Evolutionary conservation across 345 rosid species (phyloP).

Genomic region (Salix brachista): DNA sequence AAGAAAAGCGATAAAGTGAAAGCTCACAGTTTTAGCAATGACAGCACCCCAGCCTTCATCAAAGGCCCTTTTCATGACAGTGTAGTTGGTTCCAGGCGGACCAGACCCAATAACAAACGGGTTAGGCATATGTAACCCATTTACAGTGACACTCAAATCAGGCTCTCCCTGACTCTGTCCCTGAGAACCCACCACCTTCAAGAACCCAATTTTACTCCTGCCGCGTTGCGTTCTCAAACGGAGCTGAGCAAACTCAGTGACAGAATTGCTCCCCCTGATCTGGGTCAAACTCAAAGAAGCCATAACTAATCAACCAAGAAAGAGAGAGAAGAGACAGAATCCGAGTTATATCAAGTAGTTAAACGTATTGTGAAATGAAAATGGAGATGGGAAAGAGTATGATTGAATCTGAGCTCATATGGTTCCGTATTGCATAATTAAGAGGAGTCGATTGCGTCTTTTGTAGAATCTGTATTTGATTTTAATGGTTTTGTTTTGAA

Average conservation of each 20-base stretch:
- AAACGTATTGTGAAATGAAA: not conserved
- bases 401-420: not conserved
- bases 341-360: no score
- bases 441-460: not conserved
- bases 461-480: not conserved
- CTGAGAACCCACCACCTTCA: conserved; percentile 35
- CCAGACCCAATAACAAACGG: conserved; percentile 97
- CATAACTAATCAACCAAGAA: conserved; percentile 27
- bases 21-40: conserved; percentile 87
- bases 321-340: not conserved
- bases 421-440: not conserved
- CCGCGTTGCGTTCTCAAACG: conserved; percentile 22
- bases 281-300: conserved; percentile 53
- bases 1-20: not conserved
- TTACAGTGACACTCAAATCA: conserved; percentile 80
- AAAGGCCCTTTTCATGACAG: conserved; percentile 94
- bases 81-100: conserved; percentile 95
- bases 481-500: not conserved
- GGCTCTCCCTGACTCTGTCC: conserved; percentile 47
- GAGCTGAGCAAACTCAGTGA: conserved; percentile 27
- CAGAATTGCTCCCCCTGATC: conserved; percentile 33
- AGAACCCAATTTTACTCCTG: conserved; percentile 42
- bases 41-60: conserved; percentile 99
- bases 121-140: conserved; percentile 83
- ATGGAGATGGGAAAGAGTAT: not conserved